Evolutionary conservation across 2,329 filamentous ascomycete genomes (phyloP), one percentile per base, ranked within the genome.

Genomic region (Xylariaceae sp.): DNA sequence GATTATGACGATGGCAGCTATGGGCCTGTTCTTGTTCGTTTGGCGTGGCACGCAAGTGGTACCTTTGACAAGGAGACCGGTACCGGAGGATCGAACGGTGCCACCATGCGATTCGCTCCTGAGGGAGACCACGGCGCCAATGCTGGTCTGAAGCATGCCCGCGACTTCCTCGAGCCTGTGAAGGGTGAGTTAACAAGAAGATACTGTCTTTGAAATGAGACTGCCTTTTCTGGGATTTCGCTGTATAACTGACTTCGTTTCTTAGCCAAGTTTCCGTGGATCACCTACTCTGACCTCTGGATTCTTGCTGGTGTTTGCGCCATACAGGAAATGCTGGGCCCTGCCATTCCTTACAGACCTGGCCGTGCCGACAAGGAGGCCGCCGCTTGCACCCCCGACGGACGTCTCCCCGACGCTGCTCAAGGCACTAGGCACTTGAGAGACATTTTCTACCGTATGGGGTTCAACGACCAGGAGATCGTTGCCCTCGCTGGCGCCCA

Each of bases 1-100:
- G 88, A 97, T 61, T 97, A 97, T 71, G 93, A 97, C 67, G 93
- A 99, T 71, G 93, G 94, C 63, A 94, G 88, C 77, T 97, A 95
- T 70, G 93, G 91, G 51, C 94, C 93, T 28, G 91, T 97, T 55
- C 79, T 97, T 51, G 75, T 97, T 59, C 85, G 93, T 66, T 82
- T 97, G 62, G 93, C 90, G 56, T 97, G 94, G 93, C 94, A 97
- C 77, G 86, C 87, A 60, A 91, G 87, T 63, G 93, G 93, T 63
- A 99, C 93, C 64, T 97, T 87, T 67, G 93, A 97, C 70, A 88
- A 87, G 76, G 82, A 83, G 68, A 96, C 92, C 22, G 81, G 82
- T 60, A 97, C 93, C 42, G 94, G 93, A 65, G 93, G 93, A 61
- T 93, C 88, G 79, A 96, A 97, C 72, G 93, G 94, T 60, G 93